These are phyloP conservation scores for Cucumis cinereus DNA, from an alignment of 306 rosid species.

Conservation along the genomic window DNA sequence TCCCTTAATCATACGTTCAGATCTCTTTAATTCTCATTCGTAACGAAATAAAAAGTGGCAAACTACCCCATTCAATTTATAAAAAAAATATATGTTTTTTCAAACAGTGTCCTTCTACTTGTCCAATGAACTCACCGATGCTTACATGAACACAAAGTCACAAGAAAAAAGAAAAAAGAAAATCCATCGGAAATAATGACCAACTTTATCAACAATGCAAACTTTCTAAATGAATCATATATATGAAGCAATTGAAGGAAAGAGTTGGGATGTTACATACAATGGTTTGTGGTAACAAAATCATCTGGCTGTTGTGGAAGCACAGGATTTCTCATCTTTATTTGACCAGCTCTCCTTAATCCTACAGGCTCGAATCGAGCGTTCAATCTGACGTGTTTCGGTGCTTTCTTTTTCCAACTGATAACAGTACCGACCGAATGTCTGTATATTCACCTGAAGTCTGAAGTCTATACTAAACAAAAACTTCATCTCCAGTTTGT, in stretches of 20 bases:
- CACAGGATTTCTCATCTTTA: slow-evolving; percentile 50
- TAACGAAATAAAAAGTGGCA: not conserved
- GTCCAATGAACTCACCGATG: not conserved
- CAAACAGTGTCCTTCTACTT: not conserved
- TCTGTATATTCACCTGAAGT: slow-evolving; percentile 62
- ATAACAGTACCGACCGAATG: slow-evolving; percentile 58
- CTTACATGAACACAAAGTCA: not conserved
- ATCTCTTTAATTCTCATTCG: too few relatives aligned
- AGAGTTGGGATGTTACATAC: not conserved
- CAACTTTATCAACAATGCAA: not conserved
- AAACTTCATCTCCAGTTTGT: slow-evolving; percentile 80
- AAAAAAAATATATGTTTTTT: not conserved
- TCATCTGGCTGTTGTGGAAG: slow-evolving; percentile 66
- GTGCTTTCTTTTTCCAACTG: slow-evolving; percentile 56
- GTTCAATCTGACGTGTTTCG: slow-evolving; percentile 53
- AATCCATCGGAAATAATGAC: not conserved
- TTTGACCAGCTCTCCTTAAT: slow-evolving; percentile 62
- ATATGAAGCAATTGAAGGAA: not conserved
- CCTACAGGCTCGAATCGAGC: slow-evolving; percentile 67
- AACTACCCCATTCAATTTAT: not conserved
- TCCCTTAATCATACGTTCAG: not conserved
- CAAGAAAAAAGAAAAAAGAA: not conserved
- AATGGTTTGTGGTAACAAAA: not conserved
- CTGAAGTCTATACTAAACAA: slow-evolving; percentile 77
- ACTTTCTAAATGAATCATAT: not conserved